These are phyloP conservation scores for Murraya koenigii DNA, from an alignment of 345 rosid species.

Conservation along the genomic window DNA sequence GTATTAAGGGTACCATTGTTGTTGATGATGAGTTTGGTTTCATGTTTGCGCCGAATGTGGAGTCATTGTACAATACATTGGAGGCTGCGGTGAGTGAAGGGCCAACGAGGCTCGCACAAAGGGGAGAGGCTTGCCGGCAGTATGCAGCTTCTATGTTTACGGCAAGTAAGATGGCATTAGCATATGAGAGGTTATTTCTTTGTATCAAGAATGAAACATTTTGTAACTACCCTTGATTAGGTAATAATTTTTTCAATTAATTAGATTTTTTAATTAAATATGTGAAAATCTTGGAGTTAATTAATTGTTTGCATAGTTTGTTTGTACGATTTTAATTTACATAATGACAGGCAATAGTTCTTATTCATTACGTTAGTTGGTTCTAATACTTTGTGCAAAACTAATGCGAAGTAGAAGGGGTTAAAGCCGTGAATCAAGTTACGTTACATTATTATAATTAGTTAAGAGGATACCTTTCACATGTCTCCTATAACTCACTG, in stretches of 20 bases:
- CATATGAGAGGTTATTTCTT: conserved; percentile 84
- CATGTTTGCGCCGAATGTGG: conserved; percentile 83
- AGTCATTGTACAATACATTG: conserved; percentile 58
- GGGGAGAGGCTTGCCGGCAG: conserved; percentile 62
- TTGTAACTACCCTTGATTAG: conserved; percentile 49
- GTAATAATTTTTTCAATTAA: neutral
- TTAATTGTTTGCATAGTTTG: neutral
- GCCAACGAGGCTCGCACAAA: conserved; percentile 52
- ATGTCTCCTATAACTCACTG: neutral
- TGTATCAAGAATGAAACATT: conserved; percentile 72
- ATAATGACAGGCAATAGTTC: neutral
- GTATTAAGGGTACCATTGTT: conserved; percentile 79
- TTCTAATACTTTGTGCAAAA: neutral
- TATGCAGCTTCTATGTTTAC: conserved; percentile 84
- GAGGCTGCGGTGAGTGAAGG: conserved; percentile 64
- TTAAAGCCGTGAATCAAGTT: neutral
- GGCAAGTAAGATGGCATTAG: conserved; percentile 85
- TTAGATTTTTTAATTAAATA: neutral
- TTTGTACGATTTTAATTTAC: neutral
- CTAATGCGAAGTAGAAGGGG: neutral
- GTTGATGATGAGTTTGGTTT: conserved; percentile 86
- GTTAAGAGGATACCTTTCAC: neutral
- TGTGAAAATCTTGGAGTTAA: neutral
- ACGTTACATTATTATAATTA: neutral
- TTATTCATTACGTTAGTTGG: neutral